phyloP scores from a whole-genome alignment of 176 grass and related monocot genomes.

The Poa pratensis region DNA sequence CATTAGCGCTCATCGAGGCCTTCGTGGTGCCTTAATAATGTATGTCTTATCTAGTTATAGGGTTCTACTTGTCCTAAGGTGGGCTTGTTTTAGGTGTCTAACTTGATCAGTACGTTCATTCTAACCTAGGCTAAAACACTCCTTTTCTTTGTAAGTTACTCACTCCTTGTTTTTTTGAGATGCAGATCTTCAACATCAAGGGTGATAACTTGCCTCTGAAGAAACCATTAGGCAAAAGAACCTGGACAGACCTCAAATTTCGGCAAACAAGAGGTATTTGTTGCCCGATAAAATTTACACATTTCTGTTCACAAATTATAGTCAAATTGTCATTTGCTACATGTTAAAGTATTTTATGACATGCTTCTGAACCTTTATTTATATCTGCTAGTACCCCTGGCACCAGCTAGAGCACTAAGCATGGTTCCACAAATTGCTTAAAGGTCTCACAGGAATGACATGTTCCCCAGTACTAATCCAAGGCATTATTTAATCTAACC shows the following conservation, averaged over 20 bases:
- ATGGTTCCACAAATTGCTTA: slow-evolving; percentile 43
- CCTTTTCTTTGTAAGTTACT: background rate
- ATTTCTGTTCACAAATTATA: slow-evolving; percentile 21
- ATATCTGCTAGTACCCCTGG: slow-evolving; percentile 37
- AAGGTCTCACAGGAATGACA: slow-evolving; percentile 33
- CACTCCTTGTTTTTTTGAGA: slow-evolving; percentile 15
- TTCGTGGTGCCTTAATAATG: slow-evolving; percentile 14
- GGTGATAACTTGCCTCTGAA: background rate
- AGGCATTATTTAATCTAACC: too few relatives aligned
- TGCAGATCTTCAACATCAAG: slow-evolving; percentile 34
- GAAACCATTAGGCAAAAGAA: slow-evolving; percentile 30
- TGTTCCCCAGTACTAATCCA: too few relatives aligned
- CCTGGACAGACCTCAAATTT: background rate
- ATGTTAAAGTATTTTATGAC: slow-evolving; percentile 32
- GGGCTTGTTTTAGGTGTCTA: slow-evolving; percentile 33
- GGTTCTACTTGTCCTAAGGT: slow-evolving; percentile 18
- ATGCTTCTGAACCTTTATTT: slow-evolving; percentile 39
- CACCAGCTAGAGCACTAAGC: slow-evolving; percentile 49
- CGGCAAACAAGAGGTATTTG: slow-evolving; percentile 32
- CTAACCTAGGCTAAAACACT: background rate
- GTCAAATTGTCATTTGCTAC: slow-evolving; percentile 17
- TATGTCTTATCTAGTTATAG: background rate
- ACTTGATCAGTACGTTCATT: slow-evolving; percentile 9
- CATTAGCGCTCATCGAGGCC: slow-evolving; percentile 45
- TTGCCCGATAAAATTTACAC: slow-evolving; percentile 16